Evolutionary conservation across 1,139 yeast genomes (phyloP).

Genomic region (Saccharomyces hybrid): DNA sequence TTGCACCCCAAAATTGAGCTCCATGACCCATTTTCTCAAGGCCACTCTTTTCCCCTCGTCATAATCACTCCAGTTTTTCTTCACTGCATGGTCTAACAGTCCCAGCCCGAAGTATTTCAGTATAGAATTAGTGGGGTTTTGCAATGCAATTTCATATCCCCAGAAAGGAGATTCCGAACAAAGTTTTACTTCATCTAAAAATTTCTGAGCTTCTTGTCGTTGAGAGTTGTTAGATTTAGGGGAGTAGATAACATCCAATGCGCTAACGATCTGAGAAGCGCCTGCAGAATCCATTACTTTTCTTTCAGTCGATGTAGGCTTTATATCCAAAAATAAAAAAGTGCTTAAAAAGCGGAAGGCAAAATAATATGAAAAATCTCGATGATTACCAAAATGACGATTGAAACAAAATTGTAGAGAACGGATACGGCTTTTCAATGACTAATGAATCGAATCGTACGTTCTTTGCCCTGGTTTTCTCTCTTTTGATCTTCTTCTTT

Average conservation of each 20-base stretch:
- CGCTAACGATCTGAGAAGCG: constrained; percentile 61
- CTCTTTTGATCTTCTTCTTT: not conserved
- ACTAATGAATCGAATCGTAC: not conserved
- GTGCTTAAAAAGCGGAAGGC: not conserved
- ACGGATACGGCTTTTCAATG: not conserved
- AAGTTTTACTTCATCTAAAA: constrained; percentile 66
- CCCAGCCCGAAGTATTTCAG: constrained; percentile 90
- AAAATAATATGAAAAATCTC: not conserved
- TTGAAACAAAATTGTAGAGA: not conserved
- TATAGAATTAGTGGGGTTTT: constrained; percentile 52
- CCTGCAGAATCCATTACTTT: constrained; percentile 54
- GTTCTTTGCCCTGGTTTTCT: not conserved
- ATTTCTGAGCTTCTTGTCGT: constrained; percentile 62
- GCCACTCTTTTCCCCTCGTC: constrained; percentile 62
- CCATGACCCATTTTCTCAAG: constrained; percentile 77
- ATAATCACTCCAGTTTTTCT: constrained; percentile 46
- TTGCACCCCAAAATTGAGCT: constrained; percentile 54
- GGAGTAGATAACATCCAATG: constrained; percentile 72
- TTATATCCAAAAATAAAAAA: not conserved
- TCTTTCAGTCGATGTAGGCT: not conserved
- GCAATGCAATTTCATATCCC: constrained; percentile 82
- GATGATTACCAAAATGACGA: not conserved
- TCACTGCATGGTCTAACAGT: constrained; percentile 65
- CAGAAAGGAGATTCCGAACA: constrained; percentile 83
- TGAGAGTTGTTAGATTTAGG: constrained; percentile 59